Base-by-base conservation (phyloP, 768 basidiomycete species). In the Pholiota conissans region DNA sequence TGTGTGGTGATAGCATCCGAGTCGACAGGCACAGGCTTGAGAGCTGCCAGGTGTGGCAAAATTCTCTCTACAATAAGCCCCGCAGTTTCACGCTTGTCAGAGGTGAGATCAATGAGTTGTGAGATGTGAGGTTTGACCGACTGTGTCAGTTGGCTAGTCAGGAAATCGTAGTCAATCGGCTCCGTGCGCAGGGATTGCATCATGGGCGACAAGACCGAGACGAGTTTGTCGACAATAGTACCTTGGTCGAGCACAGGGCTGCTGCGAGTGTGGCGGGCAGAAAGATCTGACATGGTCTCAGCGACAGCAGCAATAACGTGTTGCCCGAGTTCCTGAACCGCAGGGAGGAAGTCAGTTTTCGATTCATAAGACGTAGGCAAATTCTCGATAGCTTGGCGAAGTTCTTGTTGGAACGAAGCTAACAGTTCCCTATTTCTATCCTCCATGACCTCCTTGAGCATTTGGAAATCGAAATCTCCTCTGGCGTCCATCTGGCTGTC, bases 61-160 rank as follows among this genome's bases (percentile, higher is more conserved):
- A 94, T 81, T 20, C 82, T 76, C 51, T 93, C 83, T 27, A 92
- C 83, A 57, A 94, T 94, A 39, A 94, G 81, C 6, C 82, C 79
- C 3, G 92, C 92, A 3, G 92, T 94, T 71, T 94, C 92, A 32
- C 90, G 82, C 69, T 94, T 94, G 69, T 94, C 92, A 0, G 90
- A 91, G 26, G 92, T 87, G 49, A 94, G 81, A 67, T 94, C 92
- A 60, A 94, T 94, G 58, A 94, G 84, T 63, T 94, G 91, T 1
- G 90, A 84, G 24, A 94, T 92, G 61, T 93, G 89, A 6, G 92
- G 92, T 64, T 93, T 93, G 66, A 94, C 92, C 0, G 92, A 89
- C 69, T 94, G 89, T 22, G 88, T 81, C 14, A 94, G 83, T 63
- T 84, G 84, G 45, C 76, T 77, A 2, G 92, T 94, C 57, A 94